Base-by-base conservation (phyloP, 805 yeast genomes). In the Maudiozyma serrabonitensis region DNA sequence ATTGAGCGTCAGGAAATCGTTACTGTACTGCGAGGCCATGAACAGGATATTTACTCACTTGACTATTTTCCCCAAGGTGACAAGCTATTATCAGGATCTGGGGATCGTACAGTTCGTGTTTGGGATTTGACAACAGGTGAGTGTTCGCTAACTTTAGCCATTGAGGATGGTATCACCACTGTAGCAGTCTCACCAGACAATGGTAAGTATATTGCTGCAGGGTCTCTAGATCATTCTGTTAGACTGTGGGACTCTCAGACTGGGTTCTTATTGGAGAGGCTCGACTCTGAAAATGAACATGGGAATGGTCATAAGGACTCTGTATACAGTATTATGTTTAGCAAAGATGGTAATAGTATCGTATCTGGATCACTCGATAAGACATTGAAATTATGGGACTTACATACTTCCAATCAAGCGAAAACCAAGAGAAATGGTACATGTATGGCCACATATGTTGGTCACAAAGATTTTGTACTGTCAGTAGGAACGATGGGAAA, bases 111-210 rank as follows among this genome's bases (percentile, higher is more conserved):
- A 16, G 97, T 91, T 35, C 79, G 96, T 66, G 84, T 93, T 62
- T 91, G 99, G 99, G 96, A 91, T 68, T 78, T 90, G 64, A 60
- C 86, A 58, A 78, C 88, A 39, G 93, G 95, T 23, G 89, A 87
- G 70, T 87, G 96, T 67, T 81, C 89, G 21, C 75, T 89, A 62
- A 89, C 96, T 44, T 75, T 91, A 56, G 80, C 89, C 16, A 90
- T 91, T 60, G 97, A 91, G 69, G 98, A 91, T 67, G 99, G 99
- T 58, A 98, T 91, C 48, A 91, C 99, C 49, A 91, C 99, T 0
- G 97, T 91, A 43, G 96, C 97, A 19, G 91, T 91, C 41, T 87
- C 96, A 8, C 97, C 97, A 46, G 61, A 62, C 21, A 95, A 91
- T 68, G 96, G 97, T 39, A 80, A 83, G 58, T 79, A 82, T 59